Evolutionary conservation across 108 stramenopile genomes (phyloP).

Genomic region (Chaetoceros muelleri): DNA sequence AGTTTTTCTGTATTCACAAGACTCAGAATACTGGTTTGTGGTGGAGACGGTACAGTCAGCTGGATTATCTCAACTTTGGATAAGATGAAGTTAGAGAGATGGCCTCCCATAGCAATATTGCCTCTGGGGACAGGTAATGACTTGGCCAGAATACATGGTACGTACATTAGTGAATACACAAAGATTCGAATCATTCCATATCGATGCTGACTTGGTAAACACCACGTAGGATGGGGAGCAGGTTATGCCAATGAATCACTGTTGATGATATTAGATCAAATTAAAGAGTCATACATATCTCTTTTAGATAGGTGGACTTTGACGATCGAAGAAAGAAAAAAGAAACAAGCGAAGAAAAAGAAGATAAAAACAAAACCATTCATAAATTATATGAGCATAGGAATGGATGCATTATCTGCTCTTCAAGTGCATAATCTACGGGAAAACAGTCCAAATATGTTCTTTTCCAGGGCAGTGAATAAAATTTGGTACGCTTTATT

Average conservation of each 20-base stretch:
- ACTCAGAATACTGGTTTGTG: constrained; percentile 74
- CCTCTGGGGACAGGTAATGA: constrained; percentile 91
- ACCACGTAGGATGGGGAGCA: constrained; percentile 86
- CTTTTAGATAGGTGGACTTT: constrained; percentile 81
- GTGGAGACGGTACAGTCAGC: constrained; percentile 89
- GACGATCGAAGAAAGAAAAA: constrained; percentile 39
- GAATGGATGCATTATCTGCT: constrained; percentile 81
- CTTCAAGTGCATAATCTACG: constrained; percentile 76
- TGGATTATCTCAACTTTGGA: constrained; percentile 84
- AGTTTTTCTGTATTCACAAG: constrained; percentile 54
- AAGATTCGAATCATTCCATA: too few species aligned
- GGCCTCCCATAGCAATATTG: constrained; percentile 84
- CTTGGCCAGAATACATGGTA: constrained; percentile 61
- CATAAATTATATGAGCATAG: constrained; percentile 86
- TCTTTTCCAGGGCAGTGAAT: constrained; percentile 79
- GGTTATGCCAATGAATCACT: constrained; percentile 81
- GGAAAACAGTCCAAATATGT: constrained; percentile 66
- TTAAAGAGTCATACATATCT: constrained; percentile 61
- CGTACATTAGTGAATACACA: too few species aligned
- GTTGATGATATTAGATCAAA: constrained; percentile 56
- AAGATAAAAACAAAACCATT: constrained; percentile 42
- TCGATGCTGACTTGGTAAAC: too few species aligned
- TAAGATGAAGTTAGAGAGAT: constrained; percentile 57
- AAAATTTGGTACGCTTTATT: constrained; percentile 84
- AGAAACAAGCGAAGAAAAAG: constrained; percentile 28